phyloP scores from a whole-genome alignment of 202 grass and related monocot genomes.

The Carex arenaria region DNA sequence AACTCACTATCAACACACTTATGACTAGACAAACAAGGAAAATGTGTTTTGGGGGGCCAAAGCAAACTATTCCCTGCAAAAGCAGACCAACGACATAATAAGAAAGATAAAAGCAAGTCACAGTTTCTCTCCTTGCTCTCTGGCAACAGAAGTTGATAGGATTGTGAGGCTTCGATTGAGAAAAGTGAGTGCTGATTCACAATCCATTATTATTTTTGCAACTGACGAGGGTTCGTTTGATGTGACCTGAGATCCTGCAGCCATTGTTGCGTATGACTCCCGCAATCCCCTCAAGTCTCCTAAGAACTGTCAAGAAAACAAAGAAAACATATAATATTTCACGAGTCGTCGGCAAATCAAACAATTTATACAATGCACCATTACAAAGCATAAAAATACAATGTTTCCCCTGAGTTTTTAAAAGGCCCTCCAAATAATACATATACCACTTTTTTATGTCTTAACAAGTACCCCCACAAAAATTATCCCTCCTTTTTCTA shows the following conservation, averaged over 20 bases:
- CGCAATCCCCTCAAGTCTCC: constrained; percentile 83
- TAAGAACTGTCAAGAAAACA: constrained; percentile 56
- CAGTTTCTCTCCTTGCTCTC: constrained; percentile 56
- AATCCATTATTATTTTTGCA: constrained; percentile 86
- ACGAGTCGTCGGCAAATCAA: neutral
- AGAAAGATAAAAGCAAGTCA: neutral
- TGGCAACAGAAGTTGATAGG: constrained; percentile 88
- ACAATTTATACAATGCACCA: neutral
- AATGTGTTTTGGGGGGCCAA: neutral
- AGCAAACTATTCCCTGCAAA: neutral
- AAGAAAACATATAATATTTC: neutral
- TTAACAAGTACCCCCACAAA: neutral
- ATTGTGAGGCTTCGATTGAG: constrained; percentile 85
- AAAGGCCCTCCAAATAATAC: neutral
- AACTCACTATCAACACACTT: neutral
- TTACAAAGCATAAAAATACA: neutral
- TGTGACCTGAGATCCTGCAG: constrained; percentile 56
- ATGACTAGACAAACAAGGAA: neutral
- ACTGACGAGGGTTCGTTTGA: constrained; percentile 78
- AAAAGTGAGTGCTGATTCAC: constrained; percentile 89
- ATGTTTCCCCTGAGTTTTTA: neutral
- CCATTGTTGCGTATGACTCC: constrained; percentile 87
- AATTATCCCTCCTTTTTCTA: neutral
- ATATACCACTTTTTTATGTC: too few species aligned
- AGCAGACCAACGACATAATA: neutral